Base-by-base conservation (phyloP, 805 yeast genomes). In the Candida mattraensis region DNA sequence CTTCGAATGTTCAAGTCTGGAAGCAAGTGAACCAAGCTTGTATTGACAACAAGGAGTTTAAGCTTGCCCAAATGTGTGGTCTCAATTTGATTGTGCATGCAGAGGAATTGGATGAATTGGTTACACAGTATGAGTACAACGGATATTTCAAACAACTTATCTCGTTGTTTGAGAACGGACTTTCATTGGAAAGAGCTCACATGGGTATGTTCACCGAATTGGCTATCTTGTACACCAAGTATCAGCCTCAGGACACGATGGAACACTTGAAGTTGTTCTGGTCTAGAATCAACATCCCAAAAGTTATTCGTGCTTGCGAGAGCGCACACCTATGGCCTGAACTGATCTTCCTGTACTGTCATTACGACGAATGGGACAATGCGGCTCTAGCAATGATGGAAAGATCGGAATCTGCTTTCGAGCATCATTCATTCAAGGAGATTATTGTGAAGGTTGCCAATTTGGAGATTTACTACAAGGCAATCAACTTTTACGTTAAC, bases 181-280 rank as follows among this genome's bases (percentile, higher is more conserved):
- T 93, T 42, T 94, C 96, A 26, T 74, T 93, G 51, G 99, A 93
- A 71, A 85, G 99, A 63, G 99, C 99, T 24, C 99, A 93, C 61
- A 93, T 93, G 99, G 99, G 98, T 52, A 91, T 93, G 97, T 93
- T 93, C 63, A 93, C 99, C 8, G 97, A 89, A 65, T 74, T 93
- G 53, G 96, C 98, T 15, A 74, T 86, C 30, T 71, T 93, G 51
- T 93, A 91, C 69, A 76, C 94, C 48, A 91, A 89, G 63, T 93
- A 89, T 66, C 77, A 79, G 44, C 96, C 97, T 18, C 85, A 80
- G 33, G 83, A 80, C 66, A 85, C 94, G 37, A 85, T 87, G 87
- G 98, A 93, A 66, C 98, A 93, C 66, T 74, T 93, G 76, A 89
- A 89, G 63, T 70, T 93, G 56, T 93, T 93, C 78, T 93, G 98